Conservation (phyloP, 2,329 filamentous ascomycete genomes). For the Xylariaceae sp. region DNA sequence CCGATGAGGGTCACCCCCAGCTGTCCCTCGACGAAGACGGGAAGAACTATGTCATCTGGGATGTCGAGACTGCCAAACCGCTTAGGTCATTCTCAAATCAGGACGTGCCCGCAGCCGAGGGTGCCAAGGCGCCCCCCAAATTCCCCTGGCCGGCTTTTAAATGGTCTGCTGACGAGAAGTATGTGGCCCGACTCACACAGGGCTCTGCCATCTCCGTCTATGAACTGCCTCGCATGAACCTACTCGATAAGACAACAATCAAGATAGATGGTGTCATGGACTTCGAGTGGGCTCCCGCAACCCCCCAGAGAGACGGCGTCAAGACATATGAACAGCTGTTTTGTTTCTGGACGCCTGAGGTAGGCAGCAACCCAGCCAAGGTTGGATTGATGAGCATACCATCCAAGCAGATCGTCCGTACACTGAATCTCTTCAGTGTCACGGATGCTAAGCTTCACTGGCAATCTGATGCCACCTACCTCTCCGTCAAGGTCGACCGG, state of each 20-base stretch:
- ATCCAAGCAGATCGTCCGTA: conserved; percentile 88
- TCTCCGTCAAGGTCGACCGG: conserved; percentile 97
- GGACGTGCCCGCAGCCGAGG: conserved; percentile 64
- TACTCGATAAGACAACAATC: conserved; percentile 85
- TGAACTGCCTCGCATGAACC: conserved; percentile 82
- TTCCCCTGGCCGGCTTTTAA: conserved; percentile 99
- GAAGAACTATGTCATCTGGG: conserved; percentile 99
- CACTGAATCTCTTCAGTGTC: conserved; percentile 96
- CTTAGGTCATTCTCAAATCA: conserved; percentile 91
- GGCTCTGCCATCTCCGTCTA: conserved; percentile 88
- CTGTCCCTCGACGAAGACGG: conserved; percentile 90
- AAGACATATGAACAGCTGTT: conserved; percentile 94
- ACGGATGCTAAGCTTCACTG: conserved; percentile 97
- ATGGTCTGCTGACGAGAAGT: conserved; percentile 97
- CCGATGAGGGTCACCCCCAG: conserved; percentile 79
- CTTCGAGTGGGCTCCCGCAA: conserved; percentile 94
- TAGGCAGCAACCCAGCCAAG: conserved; percentile 95
- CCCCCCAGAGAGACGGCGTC: conserved; percentile 73
- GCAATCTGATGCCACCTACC: conserved; percentile 90
- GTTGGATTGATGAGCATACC: conserved; percentile 95
- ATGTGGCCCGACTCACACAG: conserved; percentile 86
- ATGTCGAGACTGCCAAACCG: conserved; percentile 82
- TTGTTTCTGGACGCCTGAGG: conserved; percentile 98
- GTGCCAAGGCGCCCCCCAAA: conserved; percentile 72
- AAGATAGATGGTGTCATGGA: conserved; percentile 97